A percentile compares a stretch with the other conserved stretches of the same genome.
Conservation (phyloP, 1,284 basidiomycete species). For the Apiotrichum mycotoxinovorans region DNA sequence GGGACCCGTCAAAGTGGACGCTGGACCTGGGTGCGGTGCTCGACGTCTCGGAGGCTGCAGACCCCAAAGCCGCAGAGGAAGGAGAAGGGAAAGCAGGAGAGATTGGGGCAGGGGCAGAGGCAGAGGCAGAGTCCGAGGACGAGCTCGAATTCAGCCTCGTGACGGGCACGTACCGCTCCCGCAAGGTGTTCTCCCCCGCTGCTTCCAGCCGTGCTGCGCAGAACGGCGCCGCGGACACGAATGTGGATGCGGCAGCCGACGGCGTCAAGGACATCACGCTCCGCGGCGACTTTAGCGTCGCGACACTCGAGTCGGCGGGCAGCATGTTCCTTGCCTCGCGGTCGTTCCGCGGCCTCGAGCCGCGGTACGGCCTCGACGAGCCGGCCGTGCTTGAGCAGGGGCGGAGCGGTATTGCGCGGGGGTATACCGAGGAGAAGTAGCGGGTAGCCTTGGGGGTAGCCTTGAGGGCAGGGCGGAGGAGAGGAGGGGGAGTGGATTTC, state of each 20-base stretch:
- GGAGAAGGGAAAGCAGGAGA: constrained; percentile 5
- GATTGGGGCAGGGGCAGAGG: constrained; percentile 12
- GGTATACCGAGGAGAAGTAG: constrained; percentile 60
- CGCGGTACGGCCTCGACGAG: constrained; percentile 70
- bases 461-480: not conserved
- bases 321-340: constrained; percentile 54
- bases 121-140: constrained; percentile 50
- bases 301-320: constrained; percentile 67
- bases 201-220: constrained; percentile 10
- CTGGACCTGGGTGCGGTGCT: constrained; percentile 51
- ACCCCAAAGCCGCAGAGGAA: not conserved
- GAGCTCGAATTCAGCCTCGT: constrained; percentile 78
- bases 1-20: constrained; percentile 56
- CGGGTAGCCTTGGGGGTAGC: not conserved
- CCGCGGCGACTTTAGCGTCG: constrained; percentile 58
- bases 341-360: constrained; percentile 79
- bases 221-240: not conserved
- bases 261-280: constrained; percentile 53
- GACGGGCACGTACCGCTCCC: constrained; percentile 79
- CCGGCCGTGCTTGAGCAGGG: constrained; percentile 84
- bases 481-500: not conserved
- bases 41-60: constrained; percentile 21
- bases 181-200: constrained; percentile 23
- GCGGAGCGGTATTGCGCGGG: constrained; percentile 80
- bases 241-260: not conserved